Evolutionary conservation across 371 early-diverging fungal genomes (phyloP).

Genomic region (Mucor piriformis): DNA sequence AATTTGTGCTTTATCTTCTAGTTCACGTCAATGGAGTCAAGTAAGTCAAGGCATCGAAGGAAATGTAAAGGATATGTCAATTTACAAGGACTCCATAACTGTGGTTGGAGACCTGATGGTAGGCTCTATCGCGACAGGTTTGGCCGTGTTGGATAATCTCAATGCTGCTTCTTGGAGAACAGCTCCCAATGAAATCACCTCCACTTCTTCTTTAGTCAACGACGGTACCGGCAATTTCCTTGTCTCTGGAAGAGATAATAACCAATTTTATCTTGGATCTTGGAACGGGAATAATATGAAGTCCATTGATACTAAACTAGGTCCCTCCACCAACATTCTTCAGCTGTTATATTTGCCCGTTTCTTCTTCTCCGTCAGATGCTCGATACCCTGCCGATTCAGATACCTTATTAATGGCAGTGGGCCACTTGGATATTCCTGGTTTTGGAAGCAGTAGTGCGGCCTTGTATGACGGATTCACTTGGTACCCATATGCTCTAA

Average conservation of each 20-base stretch:
- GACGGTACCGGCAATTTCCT: constrained; percentile 13
- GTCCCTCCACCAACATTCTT: constrained; percentile 1
- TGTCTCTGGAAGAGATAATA: constrained; percentile 5
- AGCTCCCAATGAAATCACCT: neutral
- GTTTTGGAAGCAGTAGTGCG: constrained; percentile 50
- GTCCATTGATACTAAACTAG: neutral
- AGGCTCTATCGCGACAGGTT: neutral
- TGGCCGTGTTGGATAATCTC: constrained; percentile 10
- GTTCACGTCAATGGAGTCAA: constrained; percentile 39
- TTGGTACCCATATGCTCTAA: constrained; percentile 68
- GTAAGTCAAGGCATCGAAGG: constrained; percentile 23
- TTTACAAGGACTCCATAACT: constrained; percentile 4
- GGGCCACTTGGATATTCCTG: constrained; percentile 51
- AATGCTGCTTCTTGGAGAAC: neutral
- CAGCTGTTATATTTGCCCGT: constrained; percentile 46
- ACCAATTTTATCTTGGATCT: neutral
- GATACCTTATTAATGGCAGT: constrained; percentile 52
- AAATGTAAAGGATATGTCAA: constrained; percentile 10
- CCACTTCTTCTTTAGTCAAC: neutral
- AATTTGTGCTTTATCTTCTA: constrained; percentile 43
- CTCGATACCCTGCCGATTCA: constrained; percentile 34
- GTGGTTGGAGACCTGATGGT: constrained; percentile 43
- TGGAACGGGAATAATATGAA: constrained; percentile 14
- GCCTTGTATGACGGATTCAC: constrained; percentile 65
- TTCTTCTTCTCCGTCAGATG: constrained; percentile 3